phyloP scores from a whole-genome alignment of 805 yeast genomes.

The Sungouiozyma ichnusensis region DNA sequence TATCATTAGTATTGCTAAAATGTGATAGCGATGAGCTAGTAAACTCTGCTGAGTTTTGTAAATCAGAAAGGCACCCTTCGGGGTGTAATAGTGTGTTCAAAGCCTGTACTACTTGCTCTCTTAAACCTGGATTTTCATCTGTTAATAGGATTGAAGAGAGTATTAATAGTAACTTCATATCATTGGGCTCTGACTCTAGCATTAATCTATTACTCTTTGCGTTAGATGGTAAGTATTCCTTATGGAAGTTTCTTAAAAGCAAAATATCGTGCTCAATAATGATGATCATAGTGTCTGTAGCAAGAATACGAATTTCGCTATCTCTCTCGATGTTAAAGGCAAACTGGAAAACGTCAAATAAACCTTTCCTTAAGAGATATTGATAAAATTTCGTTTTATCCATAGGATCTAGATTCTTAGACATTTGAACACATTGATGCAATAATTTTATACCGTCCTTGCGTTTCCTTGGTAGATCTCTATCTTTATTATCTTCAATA shows the following conservation, averaged over 20 bases:
- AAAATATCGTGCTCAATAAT: constrained; percentile 79
- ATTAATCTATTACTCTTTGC: not conserved
- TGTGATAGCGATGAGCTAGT: constrained; percentile 2
- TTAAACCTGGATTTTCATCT: constrained; percentile 60
- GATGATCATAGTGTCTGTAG: constrained; percentile 70
- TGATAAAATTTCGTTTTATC: constrained; percentile 60
- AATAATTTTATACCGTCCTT: constrained; percentile 69
- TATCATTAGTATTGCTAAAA: constrained; percentile 4
- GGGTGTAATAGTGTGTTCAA: constrained; percentile 64
- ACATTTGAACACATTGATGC: constrained; percentile 69
- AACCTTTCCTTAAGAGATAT: constrained; percentile 53
- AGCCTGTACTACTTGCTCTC: constrained; percentile 79
- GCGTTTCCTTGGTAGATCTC: constrained; percentile 25
- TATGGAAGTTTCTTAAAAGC: constrained; percentile 35
- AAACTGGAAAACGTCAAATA: constrained; percentile 59
- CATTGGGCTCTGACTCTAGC: constrained; percentile 23
- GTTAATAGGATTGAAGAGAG: constrained; percentile 49
- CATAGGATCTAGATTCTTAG: constrained; percentile 54
- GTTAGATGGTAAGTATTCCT: constrained; percentile 8
- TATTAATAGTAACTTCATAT: constrained; percentile 46
- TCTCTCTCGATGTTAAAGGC: constrained; percentile 47
- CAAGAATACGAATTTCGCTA: constrained; percentile 44
- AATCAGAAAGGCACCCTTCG: constrained; percentile 22
- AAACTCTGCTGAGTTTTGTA: constrained; percentile 6
- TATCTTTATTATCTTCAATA: constrained; percentile 5